Base-by-base conservation (phyloP, 2,329 filamentous ascomycete genomes). In the Penicillium sp. region DNA sequence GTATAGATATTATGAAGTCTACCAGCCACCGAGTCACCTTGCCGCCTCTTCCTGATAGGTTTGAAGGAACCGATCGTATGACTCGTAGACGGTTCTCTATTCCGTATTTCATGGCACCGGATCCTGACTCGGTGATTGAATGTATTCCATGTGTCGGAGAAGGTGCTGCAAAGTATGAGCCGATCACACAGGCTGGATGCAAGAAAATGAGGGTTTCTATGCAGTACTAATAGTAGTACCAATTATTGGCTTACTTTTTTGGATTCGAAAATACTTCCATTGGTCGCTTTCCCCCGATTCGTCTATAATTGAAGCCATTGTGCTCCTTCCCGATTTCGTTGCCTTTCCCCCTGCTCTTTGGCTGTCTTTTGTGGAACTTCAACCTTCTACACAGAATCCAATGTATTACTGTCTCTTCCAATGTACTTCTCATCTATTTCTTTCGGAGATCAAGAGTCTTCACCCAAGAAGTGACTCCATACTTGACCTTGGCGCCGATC, bases 1-100 rank as follows among this genome's bases (percentile, higher is more conserved):
- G 15, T 43, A 47, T 43, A 72, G 81, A 83, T 62, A 73, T 76
- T 49, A 71, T 84, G 27, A 78, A 76, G 60, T 84, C 82, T 15
- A 83, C 80, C 2, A 75, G 80, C 10, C 82, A 85, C 64, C 79
- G 82, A 3, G 82, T 85, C 3, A 76, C 74, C 2, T 62, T 80
- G 4, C 81, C 81, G 15, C 76, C 76, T 2, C 62, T 72, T 0
- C 63, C 70, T 10, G 72, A 78, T 58, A 69, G 75, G 19, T 75
- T 69, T 56, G 72, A 68, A 44, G 77, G 72, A 1, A 65, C 66
- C 2, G 66, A 76, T 15, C 66, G 73, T 4, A 78, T 82, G 73
- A 82, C 80, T 3, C 71, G 73, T 33, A 75, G 78, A 21, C 72
- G 84, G 15, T 86, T 83, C 60, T 86, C 84, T 9, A 86, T 86